Percentiles rank a stretch among this genome's conserved stretches.
Conservation (phyloP, 2,329 filamentous ascomycete genomes). For the Pyrenochaeta sp. region DNA sequence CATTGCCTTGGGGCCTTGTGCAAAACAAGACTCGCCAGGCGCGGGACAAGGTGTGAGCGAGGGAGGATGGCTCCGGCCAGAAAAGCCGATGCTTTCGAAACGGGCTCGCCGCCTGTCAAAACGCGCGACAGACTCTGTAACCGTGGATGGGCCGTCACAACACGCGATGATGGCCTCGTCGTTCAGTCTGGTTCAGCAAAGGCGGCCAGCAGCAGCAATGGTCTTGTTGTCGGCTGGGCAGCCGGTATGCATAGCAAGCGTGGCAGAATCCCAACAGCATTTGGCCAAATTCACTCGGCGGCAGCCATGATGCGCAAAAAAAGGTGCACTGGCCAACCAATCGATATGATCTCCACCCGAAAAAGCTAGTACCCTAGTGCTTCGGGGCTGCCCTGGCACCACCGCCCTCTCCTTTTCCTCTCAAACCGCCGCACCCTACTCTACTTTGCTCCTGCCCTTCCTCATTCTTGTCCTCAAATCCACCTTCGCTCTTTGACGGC, state of each 20-base stretch:
- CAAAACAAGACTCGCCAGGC: slow-evolving; percentile 13
- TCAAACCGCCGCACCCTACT: slow-evolving; percentile 9
- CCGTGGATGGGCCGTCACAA: not conserved
- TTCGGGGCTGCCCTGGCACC: slow-evolving; percentile 18
- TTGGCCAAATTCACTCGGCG: not conserved
- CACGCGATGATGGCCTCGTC: slow-evolving; percentile 1
- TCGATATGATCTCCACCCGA: slow-evolving; percentile 22
- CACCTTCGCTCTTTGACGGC: slow-evolving; percentile 32
- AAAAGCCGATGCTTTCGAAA: slow-evolving; percentile 1
- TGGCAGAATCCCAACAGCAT: not conserved
- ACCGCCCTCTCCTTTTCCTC: slow-evolving; percentile 31
- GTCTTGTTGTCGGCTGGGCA: not conserved
- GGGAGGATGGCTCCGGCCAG: not conserved
- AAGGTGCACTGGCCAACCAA: slow-evolving; percentile 19
- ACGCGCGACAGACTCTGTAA: slow-evolving; percentile 1
- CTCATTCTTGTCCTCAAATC: slow-evolving; percentile 29
- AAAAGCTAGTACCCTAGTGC: slow-evolving; percentile 19
- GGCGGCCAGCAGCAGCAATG: too few species aligned
- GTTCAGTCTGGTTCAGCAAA: too few species aligned
- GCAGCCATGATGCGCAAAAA: slow-evolving; percentile 5
- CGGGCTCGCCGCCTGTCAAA: slow-evolving; percentile 6
- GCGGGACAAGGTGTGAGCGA: slow-evolving; percentile 7
- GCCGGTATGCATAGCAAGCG: not conserved
- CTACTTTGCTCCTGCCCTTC: slow-evolving; percentile 11
- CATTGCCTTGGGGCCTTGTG: not conserved